phyloP scores from a whole-genome alignment of 202 grass and related monocot genomes.

The Elaeis oleifera region DNA sequence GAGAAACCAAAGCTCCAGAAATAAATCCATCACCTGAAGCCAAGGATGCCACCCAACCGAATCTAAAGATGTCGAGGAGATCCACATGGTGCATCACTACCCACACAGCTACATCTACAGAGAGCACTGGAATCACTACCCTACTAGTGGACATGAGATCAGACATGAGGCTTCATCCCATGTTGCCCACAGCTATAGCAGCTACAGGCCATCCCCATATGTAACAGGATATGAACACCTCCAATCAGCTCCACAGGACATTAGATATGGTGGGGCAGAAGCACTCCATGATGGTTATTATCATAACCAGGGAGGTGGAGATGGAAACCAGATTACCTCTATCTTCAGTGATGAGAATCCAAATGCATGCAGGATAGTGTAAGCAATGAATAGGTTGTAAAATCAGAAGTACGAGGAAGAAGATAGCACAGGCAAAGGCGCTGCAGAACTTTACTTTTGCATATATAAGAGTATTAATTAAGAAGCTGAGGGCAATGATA shows the following conservation, averaged over 20 bases:
- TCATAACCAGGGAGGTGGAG: slow-evolving; percentile 31
- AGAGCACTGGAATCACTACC: slow-evolving; percentile 31
- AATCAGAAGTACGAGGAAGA: background rate
- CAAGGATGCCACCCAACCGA: background rate
- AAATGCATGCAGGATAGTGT: slow-evolving; percentile 66
- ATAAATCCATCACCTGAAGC: slow-evolving; percentile 7
- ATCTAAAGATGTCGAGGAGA: slow-evolving; percentile 1
- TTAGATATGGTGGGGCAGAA: slow-evolving; percentile 12
- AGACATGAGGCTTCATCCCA: slow-evolving; percentile 35
- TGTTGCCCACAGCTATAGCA: slow-evolving; percentile 33
- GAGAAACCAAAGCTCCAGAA: slow-evolving; percentile 6
- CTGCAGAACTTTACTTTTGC: no score
- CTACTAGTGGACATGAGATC: slow-evolving; percentile 14
- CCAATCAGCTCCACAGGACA: slow-evolving; percentile 25
- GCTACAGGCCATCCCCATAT: slow-evolving; percentile 27
- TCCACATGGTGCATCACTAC: slow-evolving; percentile 40
- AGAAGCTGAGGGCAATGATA: background rate
- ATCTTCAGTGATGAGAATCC: slow-evolving; percentile 81
- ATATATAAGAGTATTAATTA: background rate
- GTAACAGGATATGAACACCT: slow-evolving; percentile 28
- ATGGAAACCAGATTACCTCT: slow-evolving; percentile 56
- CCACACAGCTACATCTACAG: slow-evolving; percentile 14
- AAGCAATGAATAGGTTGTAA: background rate
- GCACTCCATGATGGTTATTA: slow-evolving; percentile 22
- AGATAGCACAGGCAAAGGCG: no score